These are phyloP conservation scores for Fusarium musae DNA, from an alignment of 2,329 filamentous ascomycete genomes.

Conservation along the genomic window DNA sequence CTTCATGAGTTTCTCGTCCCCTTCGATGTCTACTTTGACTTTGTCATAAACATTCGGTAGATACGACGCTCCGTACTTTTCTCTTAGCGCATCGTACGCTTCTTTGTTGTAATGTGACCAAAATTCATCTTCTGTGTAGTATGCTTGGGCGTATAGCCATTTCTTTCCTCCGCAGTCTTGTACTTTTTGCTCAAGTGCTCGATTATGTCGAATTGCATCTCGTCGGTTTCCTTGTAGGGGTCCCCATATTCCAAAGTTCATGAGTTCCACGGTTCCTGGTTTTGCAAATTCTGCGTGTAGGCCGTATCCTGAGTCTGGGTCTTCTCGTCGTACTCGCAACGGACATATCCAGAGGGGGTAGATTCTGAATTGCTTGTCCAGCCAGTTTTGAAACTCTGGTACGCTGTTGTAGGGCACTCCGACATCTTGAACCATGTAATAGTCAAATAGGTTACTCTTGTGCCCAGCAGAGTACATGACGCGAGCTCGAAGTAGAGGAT, in stretches of 20 bases:
- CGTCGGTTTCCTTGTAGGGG: slow-evolving; percentile 54
- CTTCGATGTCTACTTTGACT: slow-evolving; percentile 63
- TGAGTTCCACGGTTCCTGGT: slow-evolving; percentile 53
- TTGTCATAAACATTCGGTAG: slow-evolving; percentile 76
- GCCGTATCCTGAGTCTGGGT: slow-evolving; percentile 56
- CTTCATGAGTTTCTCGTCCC: slow-evolving; percentile 45
- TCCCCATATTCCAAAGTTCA: slow-evolving; percentile 75
- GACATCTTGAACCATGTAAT: slow-evolving; percentile 74
- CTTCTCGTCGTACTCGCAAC: slow-evolving; percentile 56
- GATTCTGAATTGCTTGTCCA: slow-evolving; percentile 57
- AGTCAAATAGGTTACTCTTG: slow-evolving; percentile 67
- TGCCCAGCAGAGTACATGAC: slow-evolving; percentile 75
- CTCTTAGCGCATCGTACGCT: slow-evolving; percentile 68
- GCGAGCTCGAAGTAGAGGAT: slow-evolving; percentile 71
- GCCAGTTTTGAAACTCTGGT: slow-evolving; percentile 59
- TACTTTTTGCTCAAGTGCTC: slow-evolving; percentile 68
- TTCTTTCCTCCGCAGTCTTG: slow-evolving; percentile 72
- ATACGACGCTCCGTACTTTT: slow-evolving; percentile 67
- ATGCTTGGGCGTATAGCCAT: slow-evolving; percentile 76
- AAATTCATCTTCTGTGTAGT: slow-evolving; percentile 75
- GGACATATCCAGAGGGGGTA: slow-evolving; percentile 70
- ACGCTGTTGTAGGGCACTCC: slow-evolving; percentile 59
- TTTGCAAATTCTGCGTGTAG: slow-evolving; percentile 59
- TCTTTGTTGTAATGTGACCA: slow-evolving; percentile 71
- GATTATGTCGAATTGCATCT: slow-evolving; percentile 65